Evolutionary conservation across 768 basidiomycete genomes (phyloP), one percentile per base, ranked within the genome.

Genomic region (Termitomyces sp.): DNA sequence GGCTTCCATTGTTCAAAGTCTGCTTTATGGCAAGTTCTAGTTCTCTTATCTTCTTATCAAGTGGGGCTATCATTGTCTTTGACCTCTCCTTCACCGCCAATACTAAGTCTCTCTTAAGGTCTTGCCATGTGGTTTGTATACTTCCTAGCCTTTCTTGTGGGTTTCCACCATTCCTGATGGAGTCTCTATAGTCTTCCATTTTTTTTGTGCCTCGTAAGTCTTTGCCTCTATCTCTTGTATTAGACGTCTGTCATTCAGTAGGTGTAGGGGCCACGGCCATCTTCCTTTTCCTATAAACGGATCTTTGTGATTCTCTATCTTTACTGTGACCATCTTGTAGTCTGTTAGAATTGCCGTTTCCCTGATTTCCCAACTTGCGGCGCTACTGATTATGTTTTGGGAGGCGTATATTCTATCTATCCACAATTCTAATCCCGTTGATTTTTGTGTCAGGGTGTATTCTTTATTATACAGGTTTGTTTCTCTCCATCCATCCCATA

Each of bases 371-470:
- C 48, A 50, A 0, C 1, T 8, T 3, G 2, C 4, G 1, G 7
- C 5, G n/a, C 33, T 30, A 1, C 33, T 7, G 1, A 8, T 3
- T 33, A 55, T 34, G 2, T 12, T 4, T 8, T 8, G 7, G 3
- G 45, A 34, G 0, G 8, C 22, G n/a, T 55, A 55, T 5, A 55
- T 55, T 6, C 55, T 39, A 13, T 55, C 55, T 33, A 55, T 30
- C 2, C 31, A 2, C 6, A 45, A 55, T 18, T 34, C 31, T 6
- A n/a, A 36, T 6, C 27, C 18, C 18, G 55, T 55, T 2, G 55
- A 13, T 8, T 55, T 45, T 27, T 55, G 55, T 0, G n/a, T 20
- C n/a, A n/a, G n/a, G n/a, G n/a, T n/a, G n/a, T n/a, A n/a, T n/a
- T n/a, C n/a, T n/a, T n/a, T n/a, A n/a, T n/a, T n/a, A n/a, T n/a